These are phyloP conservation scores for Trichodelitschia bisporula DNA, from an alignment of 495 filamentous ascomycete genomes.

Conservation along the genomic window DNA sequence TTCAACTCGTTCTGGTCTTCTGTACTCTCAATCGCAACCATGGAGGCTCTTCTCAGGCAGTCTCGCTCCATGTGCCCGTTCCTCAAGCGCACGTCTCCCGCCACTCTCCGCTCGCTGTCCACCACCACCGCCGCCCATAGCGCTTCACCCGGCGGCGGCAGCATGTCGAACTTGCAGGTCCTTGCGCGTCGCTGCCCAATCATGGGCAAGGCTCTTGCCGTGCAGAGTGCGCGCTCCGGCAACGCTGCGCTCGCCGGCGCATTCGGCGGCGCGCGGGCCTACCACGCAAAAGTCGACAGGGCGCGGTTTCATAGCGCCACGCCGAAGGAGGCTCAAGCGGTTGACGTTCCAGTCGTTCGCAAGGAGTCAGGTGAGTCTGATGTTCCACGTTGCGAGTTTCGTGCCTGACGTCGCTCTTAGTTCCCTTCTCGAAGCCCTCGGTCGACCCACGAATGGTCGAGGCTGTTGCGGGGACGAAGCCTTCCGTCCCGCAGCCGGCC, in stretches of 20 bases:
- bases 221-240: constrained; percentile 45
- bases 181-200: constrained; percentile 87
- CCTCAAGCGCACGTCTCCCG: constrained; percentile 76
- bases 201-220: constrained; percentile 90
- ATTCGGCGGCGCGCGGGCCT: constrained; percentile 20
- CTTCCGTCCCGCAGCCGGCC: constrained; percentile 18
- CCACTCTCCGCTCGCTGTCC: constrained; percentile 69
- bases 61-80: constrained; percentile 92
- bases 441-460: no score
- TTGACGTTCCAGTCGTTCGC: constrained; percentile 38
- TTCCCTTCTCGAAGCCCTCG: constrained; percentile 5
- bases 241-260: constrained; percentile 19
- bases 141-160: constrained; percentile 55
- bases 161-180: constrained; percentile 91
- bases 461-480: constrained; percentile 1
- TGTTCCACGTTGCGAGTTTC: no score
- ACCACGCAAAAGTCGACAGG: constrained; percentile 26
- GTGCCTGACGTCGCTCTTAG: no score
- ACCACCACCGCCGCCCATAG: constrained; percentile 47
- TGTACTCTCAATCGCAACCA: no score
- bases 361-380: no score
- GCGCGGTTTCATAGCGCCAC: constrained; percentile 63
- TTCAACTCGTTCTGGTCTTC: neutral
- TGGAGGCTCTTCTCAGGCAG: constrained; percentile 88
- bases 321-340: constrained; percentile 41